phyloP scores from a whole-genome alignment of 2,329 filamentous ascomycete genomes.

The Chaetomium sp. region DNA sequence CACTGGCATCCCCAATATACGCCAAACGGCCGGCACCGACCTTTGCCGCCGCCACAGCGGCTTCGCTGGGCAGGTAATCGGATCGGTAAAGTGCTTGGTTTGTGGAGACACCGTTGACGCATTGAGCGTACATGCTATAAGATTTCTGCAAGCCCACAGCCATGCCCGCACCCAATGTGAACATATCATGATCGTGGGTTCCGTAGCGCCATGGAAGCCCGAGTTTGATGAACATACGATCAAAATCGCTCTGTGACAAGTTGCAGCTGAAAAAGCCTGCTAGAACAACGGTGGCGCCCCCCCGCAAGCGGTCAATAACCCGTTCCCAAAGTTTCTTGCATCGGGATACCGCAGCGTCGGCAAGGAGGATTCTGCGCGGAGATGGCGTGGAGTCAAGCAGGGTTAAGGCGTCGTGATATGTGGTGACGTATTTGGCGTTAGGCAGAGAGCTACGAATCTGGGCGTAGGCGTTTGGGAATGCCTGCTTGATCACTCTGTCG shows the following conservation, averaged over 20 bases:
- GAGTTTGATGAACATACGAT: conserved; percentile 22
- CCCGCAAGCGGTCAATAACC: conserved; percentile 17
- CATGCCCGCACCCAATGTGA: conserved; percentile 16
- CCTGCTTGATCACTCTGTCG: too few species aligned
- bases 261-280: conserved; percentile 18
- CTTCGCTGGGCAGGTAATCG: conserved; percentile 6
- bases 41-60: conserved; percentile 22
- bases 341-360: conserved; percentile 17
- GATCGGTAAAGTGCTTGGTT: conserved; percentile 22
- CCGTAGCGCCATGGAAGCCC: conserved; percentile 25
- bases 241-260: conserved; percentile 18
- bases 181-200: conserved; percentile 14
- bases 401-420: conserved; percentile 10
- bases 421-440: conserved; percentile 8
- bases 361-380: conserved; percentile 19
- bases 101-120: conserved; percentile 18
- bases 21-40: conserved; percentile 25
- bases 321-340: conserved; percentile 12
- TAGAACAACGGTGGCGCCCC: conserved; percentile 19
- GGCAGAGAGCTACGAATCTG: too few species aligned
- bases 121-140: conserved; percentile 25
- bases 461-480: too few species aligned
- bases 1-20: conserved; percentile 28
- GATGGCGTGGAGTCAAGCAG: conserved; percentile 9
- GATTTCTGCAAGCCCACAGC: conserved; percentile 15